Percentiles rank a stretch among this genome's conserved stretches.
phyloP scores from a whole-genome alignment of 805 yeast species.

The Alloascoidea hylecoeti region DNA sequence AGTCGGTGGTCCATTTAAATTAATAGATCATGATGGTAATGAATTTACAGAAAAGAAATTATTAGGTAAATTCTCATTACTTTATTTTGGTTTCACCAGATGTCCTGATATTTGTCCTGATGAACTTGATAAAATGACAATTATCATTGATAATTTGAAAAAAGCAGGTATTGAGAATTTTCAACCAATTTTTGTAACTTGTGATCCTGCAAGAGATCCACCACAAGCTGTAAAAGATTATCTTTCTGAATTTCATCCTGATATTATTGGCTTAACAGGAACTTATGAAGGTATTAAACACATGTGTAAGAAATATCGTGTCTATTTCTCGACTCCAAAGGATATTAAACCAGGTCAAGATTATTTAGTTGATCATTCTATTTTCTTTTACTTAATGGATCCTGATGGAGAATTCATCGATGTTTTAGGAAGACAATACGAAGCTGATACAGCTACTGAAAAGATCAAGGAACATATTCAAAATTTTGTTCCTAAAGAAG shows the following conservation, averaged over 20 bases:
- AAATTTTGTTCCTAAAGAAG: constrained; percentile 59
- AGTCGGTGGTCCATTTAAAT: constrained; percentile 80
- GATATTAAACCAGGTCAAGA: constrained; percentile 92
- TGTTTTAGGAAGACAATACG: constrained; percentile 85
- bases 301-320: constrained; percentile 82
- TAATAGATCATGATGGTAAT: constrained; percentile 58
- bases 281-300: constrained; percentile 72
- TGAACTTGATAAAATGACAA: constrained; percentile 84
- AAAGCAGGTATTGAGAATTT: constrained; percentile 39
- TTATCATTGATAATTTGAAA: constrained; percentile 51
- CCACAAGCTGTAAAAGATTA: constrained; percentile 79
- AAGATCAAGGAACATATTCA: constrained; percentile 66
- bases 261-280: constrained; percentile 85
- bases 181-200: constrained; percentile 86
- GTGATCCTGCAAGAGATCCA: constrained; percentile 92
- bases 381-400: constrained; percentile 94
- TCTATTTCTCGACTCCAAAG: constrained; percentile 94
- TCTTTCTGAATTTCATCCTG: constrained; percentile 79
- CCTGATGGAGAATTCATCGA: constrained; percentile 95
- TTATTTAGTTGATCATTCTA: constrained; percentile 92
- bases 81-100: constrained; percentile 95
- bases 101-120: constrained; percentile 99
- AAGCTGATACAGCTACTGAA: constrained; percentile 60
- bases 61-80: constrained; percentile 62
- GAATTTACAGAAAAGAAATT: constrained; percentile 67